Percentiles rank a stretch among this genome's conserved stretches.
Conservation (phyloP, 2,329 filamentous ascomycete species). For the Hirsutella rhossiliensis region DNA sequence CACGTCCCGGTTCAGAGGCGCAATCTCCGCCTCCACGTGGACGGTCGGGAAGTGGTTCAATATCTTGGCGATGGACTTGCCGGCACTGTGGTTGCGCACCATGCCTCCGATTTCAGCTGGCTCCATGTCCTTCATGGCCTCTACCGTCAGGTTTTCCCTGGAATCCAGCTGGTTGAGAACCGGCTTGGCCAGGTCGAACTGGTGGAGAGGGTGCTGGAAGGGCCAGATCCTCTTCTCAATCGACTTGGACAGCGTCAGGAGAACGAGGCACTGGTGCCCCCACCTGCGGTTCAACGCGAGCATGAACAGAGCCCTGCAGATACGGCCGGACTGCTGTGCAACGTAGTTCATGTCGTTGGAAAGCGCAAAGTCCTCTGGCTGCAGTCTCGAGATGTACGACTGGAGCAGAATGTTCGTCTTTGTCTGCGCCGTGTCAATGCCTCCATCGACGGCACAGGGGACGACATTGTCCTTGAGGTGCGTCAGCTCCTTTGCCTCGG, state of each 20-base stretch:
- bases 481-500: slow-evolving; percentile 76
- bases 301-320: slow-evolving; percentile 93
- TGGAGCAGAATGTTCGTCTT: slow-evolving; percentile 96
- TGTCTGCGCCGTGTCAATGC: slow-evolving; percentile 58
- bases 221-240: slow-evolving; percentile 96
- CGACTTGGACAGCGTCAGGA: slow-evolving; percentile 87
- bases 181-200: slow-evolving; percentile 81
- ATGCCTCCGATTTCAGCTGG: slow-evolving; percentile 77
- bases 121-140: slow-evolving; percentile 87
- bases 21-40: slow-evolving; percentile 84
- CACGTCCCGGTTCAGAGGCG: slow-evolving; percentile 88
- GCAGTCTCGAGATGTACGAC: slow-evolving; percentile 79
- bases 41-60: slow-evolving; percentile 88
- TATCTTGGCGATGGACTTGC: slow-evolving; percentile 66
- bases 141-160: slow-evolving; percentile 66
- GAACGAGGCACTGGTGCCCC: slow-evolving; percentile 88
- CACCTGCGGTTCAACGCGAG: slow-evolving; percentile 89
- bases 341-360: slow-evolving; percentile 90
- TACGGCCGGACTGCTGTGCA: slow-evolving; percentile 87
- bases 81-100: slow-evolving; percentile 84
- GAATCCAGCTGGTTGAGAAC: slow-evolving; percentile 75
- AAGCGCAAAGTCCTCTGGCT: slow-evolving; percentile 86
- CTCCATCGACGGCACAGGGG: slow-evolving; percentile 69
- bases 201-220: slow-evolving; percentile 86
- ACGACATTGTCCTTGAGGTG: slow-evolving; percentile 58